phyloP scores from a whole-genome alignment of 148 eudicot species.

The Pharnaceum exiguum region DNA sequence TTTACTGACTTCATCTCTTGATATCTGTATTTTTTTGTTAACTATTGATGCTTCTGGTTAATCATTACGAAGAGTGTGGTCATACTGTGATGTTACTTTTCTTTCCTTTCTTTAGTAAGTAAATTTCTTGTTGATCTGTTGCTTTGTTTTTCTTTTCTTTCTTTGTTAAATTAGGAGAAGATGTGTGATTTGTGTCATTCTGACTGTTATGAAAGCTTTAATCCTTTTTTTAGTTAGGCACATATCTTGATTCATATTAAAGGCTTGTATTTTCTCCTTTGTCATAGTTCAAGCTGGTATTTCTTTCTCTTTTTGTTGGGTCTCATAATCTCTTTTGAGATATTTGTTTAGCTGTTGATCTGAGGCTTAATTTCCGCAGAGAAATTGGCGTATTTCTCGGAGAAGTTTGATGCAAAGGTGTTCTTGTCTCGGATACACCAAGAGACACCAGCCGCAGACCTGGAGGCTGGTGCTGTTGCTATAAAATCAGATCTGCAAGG shows the following conservation, averaged over 20 bases:
- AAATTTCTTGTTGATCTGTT: too few species aligned
- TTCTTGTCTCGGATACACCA: slow-evolving; percentile 86
- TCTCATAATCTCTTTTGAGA: too few species aligned
- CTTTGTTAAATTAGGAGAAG: not conserved
- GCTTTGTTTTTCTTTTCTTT: too few species aligned
- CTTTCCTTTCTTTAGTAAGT: not conserved
- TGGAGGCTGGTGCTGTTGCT: slow-evolving; percentile 86
- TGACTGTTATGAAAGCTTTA: too few species aligned
- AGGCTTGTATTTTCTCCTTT: too few species aligned
- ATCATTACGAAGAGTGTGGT: not conserved
- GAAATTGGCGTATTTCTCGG: slow-evolving; percentile 82
- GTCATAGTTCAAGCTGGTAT: too few species aligned
- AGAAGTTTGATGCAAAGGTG: slow-evolving; percentile 81
- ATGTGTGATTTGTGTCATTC: not conserved
- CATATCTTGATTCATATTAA: too few species aligned
- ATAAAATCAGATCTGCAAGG: slow-evolving; percentile 89
- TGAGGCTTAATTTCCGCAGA: slow-evolving; percentile 48
- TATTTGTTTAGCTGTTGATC: too few species aligned
- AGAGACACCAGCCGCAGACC: slow-evolving; percentile 81
- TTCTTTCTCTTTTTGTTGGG: too few species aligned
- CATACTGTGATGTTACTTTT: too few species aligned
- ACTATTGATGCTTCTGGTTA: not conserved
- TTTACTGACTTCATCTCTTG: not conserved
- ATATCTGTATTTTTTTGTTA: not conserved
- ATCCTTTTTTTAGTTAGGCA: too few species aligned